Percentiles rank a stretch among this genome's conserved stretches.
phyloP scores from a whole-genome alignment of 2,329 filamentous ascomycete genomes.

The Claviceps citrina region DNA sequence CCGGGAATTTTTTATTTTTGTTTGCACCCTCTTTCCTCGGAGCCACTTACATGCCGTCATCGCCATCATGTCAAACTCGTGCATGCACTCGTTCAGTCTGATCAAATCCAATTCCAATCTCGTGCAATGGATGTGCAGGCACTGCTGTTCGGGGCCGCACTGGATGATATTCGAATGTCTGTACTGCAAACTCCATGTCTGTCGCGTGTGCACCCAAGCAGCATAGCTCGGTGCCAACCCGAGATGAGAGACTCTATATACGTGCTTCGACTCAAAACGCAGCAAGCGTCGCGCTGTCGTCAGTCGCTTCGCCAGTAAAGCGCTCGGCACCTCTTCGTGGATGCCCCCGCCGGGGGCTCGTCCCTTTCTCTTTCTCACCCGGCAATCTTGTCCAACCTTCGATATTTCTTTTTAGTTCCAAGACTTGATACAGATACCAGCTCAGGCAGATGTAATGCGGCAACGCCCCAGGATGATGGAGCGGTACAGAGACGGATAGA shows the following conservation, averaged over 20 bases:
- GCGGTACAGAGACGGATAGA: background rate
- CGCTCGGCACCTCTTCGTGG: too few relatives aligned
- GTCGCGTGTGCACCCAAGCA: constrained; percentile 38
- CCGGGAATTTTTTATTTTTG: too few relatives aligned
- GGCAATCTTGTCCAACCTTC: too few relatives aligned
- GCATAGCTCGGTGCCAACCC: constrained; percentile 8
- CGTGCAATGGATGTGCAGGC: constrained; percentile 49
- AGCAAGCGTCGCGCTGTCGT: too few relatives aligned
- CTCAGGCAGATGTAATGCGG: background rate
- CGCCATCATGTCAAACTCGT: constrained; percentile 34
- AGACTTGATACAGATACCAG: background rate
- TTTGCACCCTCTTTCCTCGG: background rate
- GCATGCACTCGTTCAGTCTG: constrained; percentile 47
- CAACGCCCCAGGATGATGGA: background rate
- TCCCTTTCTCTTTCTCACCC: background rate
- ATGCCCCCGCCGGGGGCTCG: too few relatives aligned
- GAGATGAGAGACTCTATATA: background rate
- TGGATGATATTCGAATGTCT: constrained; percentile 56
- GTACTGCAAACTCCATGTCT: constrained; percentile 53
- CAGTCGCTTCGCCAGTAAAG: too few relatives aligned
- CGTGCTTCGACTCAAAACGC: too few relatives aligned
- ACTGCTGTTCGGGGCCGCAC: constrained; percentile 49
- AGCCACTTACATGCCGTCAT: background rate
- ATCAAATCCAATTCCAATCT: constrained; percentile 52
- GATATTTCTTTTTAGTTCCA: background rate